A percentile compares a stretch with the other conserved stretches of the same genome.
Evolutionary conservation across 768 basidiomycete species (phyloP).

Genomic region (Pleurotus sapidus): DNA sequence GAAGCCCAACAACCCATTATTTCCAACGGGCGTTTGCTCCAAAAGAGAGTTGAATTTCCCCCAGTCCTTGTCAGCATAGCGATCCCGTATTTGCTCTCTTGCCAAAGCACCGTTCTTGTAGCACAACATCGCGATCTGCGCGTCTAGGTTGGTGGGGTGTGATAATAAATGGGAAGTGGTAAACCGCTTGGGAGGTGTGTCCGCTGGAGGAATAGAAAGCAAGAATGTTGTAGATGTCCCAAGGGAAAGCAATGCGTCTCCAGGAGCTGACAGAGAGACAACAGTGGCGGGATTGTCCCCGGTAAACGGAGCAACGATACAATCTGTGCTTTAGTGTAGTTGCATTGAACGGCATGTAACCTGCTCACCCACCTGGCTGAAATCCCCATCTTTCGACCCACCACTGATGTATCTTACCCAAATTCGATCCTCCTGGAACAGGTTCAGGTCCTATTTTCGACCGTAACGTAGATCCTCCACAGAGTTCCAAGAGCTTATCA

Average conservation of each 20-base stretch:
- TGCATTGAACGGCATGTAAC: background rate
- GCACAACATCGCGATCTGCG: slow-evolving; percentile 87
- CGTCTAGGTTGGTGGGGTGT: slow-evolving; percentile 58
- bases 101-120: slow-evolving; percentile 88
- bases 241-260: slow-evolving; percentile 81
- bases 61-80: slow-evolving; percentile 63
- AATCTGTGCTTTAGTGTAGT: slow-evolving; percentile 43
- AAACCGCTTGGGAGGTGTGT: slow-evolving; percentile 62
- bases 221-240: slow-evolving; percentile 89
- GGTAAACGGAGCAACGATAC: slow-evolving; percentile 79
- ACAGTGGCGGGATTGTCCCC: slow-evolving; percentile 91
- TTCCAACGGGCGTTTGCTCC: slow-evolving; percentile 50
- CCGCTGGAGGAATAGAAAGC: slow-evolving; percentile 67
- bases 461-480: slow-evolving; percentile 65
- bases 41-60: slow-evolving; percentile 65
- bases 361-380: slow-evolving; percentile 43
- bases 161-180: slow-evolving; percentile 75
- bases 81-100: slow-evolving; percentile 72
- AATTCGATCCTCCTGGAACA: slow-evolving; percentile 61
- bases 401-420: slow-evolving; percentile 66
- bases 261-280: slow-evolving; percentile 67
- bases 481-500: slow-evolving; percentile 57
- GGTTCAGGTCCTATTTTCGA: slow-evolving; percentile 76
- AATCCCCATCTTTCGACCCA: slow-evolving; percentile 80
- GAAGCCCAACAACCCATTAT: slow-evolving; percentile 61